These are phyloP conservation scores for Przewalskia tangutica DNA, from an alignment of 257 asterid genomes.

Conservation along the genomic window DNA sequence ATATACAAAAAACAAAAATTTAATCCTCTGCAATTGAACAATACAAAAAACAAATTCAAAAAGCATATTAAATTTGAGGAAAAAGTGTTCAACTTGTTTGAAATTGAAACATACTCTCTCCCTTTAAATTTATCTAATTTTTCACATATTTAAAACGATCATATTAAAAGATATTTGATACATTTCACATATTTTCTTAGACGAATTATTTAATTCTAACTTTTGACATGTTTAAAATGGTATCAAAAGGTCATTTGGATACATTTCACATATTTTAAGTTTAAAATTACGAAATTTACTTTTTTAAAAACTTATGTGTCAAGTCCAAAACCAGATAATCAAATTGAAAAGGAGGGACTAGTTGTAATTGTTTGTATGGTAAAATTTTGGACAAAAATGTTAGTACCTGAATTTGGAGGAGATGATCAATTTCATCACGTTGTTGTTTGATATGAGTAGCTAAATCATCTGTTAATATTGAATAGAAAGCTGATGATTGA, in stretches of 20 bases:
- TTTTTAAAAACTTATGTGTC: too few species aligned
- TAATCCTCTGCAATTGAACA: not conserved
- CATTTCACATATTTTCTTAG: too few species aligned
- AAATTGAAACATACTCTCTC: not conserved
- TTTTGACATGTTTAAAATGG: too few species aligned
- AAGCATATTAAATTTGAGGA: not conserved
- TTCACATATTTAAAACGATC: too few species aligned
- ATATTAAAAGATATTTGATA: too few species aligned
- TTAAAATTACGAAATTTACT: too few species aligned
- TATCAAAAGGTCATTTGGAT: too few species aligned
- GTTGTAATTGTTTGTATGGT: not conserved
- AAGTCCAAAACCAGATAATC: too few species aligned
- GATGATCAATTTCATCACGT: constrained; percentile 29
- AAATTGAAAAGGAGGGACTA: too few species aligned
- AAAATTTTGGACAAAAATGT: not conserved
- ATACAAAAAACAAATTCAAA: not conserved
- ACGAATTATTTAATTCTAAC: too few species aligned
- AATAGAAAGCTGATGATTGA: constrained; percentile 21
- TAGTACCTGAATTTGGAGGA: constrained; percentile 13
- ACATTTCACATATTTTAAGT: too few species aligned
- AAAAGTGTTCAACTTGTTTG: not conserved
- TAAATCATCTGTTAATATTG: constrained; percentile 25
- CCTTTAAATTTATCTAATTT: too few species aligned
- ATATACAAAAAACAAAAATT: not conserved
- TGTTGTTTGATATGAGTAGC: constrained; percentile 30